Evolutionary conservation across 768 basidiomycete species (phyloP).

Genomic region (Termitomyces titanicus): DNA sequence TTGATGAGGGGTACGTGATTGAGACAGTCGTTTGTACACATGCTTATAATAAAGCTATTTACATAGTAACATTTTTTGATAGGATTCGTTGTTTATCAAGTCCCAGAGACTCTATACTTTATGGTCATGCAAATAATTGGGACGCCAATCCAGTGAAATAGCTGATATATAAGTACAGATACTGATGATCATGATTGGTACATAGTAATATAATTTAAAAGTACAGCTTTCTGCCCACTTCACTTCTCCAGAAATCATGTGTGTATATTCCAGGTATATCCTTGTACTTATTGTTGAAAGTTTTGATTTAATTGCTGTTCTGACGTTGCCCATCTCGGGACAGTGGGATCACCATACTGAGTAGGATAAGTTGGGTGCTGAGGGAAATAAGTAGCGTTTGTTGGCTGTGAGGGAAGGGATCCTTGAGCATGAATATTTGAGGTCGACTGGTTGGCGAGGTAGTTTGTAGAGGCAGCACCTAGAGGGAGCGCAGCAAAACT

Average conservation of each 20-base stretch:
- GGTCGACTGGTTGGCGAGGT: background rate
- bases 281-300: constrained; percentile 7
- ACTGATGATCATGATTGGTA: background rate
- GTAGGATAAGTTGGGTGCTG: constrained; percentile 10
- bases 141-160: background rate
- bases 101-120: too few species aligned
- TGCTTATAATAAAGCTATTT: too few species aligned
- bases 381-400: constrained; percentile 16
- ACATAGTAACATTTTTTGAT: too few species aligned
- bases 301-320: constrained; percentile 18
- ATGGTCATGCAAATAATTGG: background rate
- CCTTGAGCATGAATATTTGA: background rate
- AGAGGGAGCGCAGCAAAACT: background rate
- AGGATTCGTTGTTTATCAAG: too few species aligned
- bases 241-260: background rate
- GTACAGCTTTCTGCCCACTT: background rate
- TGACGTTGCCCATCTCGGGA: constrained; percentile 20
- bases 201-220: constrained; percentile 1
- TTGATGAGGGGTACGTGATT: background rate
- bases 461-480: background rate
- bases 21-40: background rate
- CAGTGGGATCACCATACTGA: background rate
- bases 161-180: background rate
- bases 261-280: background rate
- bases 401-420: constrained; percentile 2